Conservation (phyloP, 2,329 filamentous ascomycete genomes). For the Aspergillus fructus region DNA sequence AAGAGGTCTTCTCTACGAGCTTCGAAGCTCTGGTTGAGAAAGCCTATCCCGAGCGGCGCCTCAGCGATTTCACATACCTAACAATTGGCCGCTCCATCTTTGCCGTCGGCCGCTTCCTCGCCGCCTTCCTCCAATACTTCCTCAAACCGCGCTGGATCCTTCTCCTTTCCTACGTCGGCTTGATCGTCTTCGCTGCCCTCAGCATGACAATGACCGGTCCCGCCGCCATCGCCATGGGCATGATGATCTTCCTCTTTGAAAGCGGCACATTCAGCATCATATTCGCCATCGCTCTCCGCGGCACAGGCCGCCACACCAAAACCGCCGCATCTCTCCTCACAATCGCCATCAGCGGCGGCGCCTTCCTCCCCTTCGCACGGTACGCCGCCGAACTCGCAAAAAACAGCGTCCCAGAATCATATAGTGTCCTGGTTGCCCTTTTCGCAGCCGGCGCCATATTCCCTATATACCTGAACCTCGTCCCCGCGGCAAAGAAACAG, state of each 20-base stretch:
- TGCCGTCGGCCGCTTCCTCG: constrained; percentile 57
- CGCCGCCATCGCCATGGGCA: constrained; percentile 47
- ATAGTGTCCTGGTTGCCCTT: constrained; percentile 53
- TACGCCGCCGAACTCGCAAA: constrained; percentile 43
- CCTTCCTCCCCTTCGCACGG: constrained; percentile 56
- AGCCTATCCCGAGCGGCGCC: constrained; percentile 35
- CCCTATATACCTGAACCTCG: constrained; percentile 54
- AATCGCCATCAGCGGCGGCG: constrained; percentile 54
- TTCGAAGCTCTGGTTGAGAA: constrained; percentile 46
- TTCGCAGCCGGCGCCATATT: constrained; percentile 54
- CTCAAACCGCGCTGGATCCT: constrained; percentile 61
- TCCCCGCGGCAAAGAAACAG: constrained; percentile 49
- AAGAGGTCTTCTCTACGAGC: constrained; percentile 55
- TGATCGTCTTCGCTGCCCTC: constrained; percentile 53
- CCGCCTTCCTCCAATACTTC: constrained; percentile 53
- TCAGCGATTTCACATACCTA: constrained; percentile 44
- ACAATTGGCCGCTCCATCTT: constrained; percentile 60
- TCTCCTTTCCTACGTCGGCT: constrained; percentile 52
- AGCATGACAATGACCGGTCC: constrained; percentile 50
- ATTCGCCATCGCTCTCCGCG: constrained; percentile 58
- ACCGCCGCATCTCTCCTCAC: constrained; percentile 55
- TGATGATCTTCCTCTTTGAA: constrained; percentile 60
- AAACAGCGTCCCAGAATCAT: constrained; percentile 47
- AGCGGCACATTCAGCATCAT: constrained; percentile 61
- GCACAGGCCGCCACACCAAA: constrained; percentile 59